Evolutionary conservation across 2,329 filamentous ascomycete genomes (phyloP).

Genomic region (Ophiocordyceps polyrhachis-furcata): DNA sequence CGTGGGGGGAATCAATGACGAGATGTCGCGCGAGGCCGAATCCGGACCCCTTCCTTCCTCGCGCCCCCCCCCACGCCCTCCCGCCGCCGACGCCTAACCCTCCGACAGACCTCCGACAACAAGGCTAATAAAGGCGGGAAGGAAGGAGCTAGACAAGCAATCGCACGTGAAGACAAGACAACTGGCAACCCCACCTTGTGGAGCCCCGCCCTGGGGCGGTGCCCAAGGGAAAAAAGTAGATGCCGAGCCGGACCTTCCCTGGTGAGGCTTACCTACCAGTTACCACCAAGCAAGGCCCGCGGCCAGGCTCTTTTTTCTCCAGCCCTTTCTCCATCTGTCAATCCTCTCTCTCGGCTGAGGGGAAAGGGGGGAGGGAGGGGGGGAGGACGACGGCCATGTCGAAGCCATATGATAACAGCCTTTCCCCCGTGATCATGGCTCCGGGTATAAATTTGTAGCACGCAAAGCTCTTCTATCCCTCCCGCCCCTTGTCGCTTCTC

Average conservation of each 20-base stretch:
- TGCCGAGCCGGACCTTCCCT: background rate
- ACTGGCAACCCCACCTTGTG: too few species aligned
- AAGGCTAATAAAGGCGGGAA: background rate
- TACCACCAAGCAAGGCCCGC: background rate
- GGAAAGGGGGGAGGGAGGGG: background rate
- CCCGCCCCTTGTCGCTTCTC: background rate
- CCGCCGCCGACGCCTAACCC: too few species aligned
- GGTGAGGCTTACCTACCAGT: background rate
- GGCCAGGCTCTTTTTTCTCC: background rate
- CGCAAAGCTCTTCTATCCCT: background rate
- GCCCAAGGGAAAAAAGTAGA: background rate
- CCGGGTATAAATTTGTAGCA: too few species aligned
- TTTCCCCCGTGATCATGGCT: too few species aligned
- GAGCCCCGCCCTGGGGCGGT: too few species aligned
- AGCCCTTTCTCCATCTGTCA: background rate
- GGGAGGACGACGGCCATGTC: constrained; percentile 1
- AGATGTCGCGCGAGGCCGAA: too few species aligned
- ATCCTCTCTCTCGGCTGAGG: too few species aligned
- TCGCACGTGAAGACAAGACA: background rate
- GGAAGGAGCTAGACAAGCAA: background rate
- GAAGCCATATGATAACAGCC: background rate
- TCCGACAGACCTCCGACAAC: too few species aligned
- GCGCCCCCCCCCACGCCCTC: too few species aligned
- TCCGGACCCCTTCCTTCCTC: too few species aligned
- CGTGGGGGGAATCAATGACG: background rate